These are phyloP conservation scores for Bondarzewia mesenterica DNA, from an alignment of 1,284 basidiomycete genomes.

Conservation along the genomic window DNA sequence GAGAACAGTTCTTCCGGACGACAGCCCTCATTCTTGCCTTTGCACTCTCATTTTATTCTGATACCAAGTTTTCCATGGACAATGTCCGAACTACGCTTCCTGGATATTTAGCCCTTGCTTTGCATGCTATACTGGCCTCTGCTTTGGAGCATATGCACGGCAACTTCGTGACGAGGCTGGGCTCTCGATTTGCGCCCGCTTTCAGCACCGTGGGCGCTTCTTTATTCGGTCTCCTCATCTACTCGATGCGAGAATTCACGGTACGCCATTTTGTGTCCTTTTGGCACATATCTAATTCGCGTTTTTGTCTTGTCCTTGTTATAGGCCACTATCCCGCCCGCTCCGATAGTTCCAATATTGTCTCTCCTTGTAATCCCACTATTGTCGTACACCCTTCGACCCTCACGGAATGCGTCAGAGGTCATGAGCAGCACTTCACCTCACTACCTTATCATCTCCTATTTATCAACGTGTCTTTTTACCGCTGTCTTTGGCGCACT, in stretches of 20 bases:
- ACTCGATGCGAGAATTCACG: constrained; percentile 46
- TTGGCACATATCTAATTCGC: too few relatives aligned
- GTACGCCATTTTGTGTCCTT: constrained; percentile 31
- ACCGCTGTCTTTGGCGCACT: constrained; percentile 40
- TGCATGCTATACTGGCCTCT: constrained; percentile 50
- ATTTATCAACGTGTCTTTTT: constrained; percentile 35
- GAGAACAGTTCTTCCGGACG: constrained; percentile 5
- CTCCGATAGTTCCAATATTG: constrained; percentile 38
- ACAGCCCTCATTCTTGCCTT: constrained; percentile 6
- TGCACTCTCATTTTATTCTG: constrained; percentile 43
- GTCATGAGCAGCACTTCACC: constrained; percentile 17
- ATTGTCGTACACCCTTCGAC: constrained; percentile 45
- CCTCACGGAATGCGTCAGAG: constrained; percentile 30
- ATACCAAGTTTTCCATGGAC: constrained; percentile 40
- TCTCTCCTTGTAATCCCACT: constrained; percentile 52
- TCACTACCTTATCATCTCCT: constrained; percentile 48
- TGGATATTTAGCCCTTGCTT: constrained; percentile 54
- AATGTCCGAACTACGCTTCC: constrained; percentile 40
- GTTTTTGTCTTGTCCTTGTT: background rate
- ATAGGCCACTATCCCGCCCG: constrained; percentile 30
- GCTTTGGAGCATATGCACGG: constrained; percentile 55
- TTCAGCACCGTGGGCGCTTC: constrained; percentile 55
- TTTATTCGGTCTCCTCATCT: constrained; percentile 53
- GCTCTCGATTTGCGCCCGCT: constrained; percentile 39
- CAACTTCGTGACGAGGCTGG: constrained; percentile 48